Conservation (phyloP, 1,284 basidiomycete species). For the Takashimella koratensis region DNA sequence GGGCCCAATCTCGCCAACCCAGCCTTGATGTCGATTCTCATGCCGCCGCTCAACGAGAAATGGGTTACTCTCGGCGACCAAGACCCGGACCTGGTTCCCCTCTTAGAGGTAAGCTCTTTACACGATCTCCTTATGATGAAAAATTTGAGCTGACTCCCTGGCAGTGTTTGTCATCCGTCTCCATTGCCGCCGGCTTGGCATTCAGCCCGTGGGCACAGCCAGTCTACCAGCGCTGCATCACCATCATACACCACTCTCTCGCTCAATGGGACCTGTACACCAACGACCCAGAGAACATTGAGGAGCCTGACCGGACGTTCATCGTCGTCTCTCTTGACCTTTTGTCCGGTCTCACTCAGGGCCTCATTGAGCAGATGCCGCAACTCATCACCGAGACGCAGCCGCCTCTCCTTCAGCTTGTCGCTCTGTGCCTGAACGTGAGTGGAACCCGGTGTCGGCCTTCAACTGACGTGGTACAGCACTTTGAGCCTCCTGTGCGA, state of each 20-base stretch:
- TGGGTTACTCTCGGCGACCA: conserved; percentile 88
- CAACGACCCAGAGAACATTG: conserved; percentile 66
- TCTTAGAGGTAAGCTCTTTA: conserved; percentile 69
- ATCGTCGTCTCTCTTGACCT: conserved; percentile 96
- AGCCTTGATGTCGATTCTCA: conserved; percentile 85
- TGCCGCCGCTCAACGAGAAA: conserved; percentile 87
- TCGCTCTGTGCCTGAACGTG: conserved; percentile 76
- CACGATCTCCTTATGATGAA: neutral
- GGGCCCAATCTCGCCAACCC: conserved; percentile 81
- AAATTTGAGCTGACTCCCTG: conserved; percentile 4
- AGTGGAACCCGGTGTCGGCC: conserved; percentile 15
- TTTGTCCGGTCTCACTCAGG: conserved; percentile 92
- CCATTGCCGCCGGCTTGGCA: conserved; percentile 89
- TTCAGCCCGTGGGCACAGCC: conserved; percentile 87
- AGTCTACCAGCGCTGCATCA: conserved; percentile 87
- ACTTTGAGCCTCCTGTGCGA: conserved; percentile 89
- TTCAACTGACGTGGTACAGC: conserved; percentile 45
- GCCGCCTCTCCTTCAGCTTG: conserved; percentile 71
- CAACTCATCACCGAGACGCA: conserved; percentile 63
- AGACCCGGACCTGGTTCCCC: conserved; percentile 88
- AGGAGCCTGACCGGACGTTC: conserved; percentile 92
- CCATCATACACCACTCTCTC: conserved; percentile 77
- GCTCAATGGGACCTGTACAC: conserved; percentile 65
- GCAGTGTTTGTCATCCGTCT: conserved; percentile 94
- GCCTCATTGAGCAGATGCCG: conserved; percentile 74